Conservation (phyloP, 1,284 basidiomycete species). For the Entoloma clypeatum region DNA sequence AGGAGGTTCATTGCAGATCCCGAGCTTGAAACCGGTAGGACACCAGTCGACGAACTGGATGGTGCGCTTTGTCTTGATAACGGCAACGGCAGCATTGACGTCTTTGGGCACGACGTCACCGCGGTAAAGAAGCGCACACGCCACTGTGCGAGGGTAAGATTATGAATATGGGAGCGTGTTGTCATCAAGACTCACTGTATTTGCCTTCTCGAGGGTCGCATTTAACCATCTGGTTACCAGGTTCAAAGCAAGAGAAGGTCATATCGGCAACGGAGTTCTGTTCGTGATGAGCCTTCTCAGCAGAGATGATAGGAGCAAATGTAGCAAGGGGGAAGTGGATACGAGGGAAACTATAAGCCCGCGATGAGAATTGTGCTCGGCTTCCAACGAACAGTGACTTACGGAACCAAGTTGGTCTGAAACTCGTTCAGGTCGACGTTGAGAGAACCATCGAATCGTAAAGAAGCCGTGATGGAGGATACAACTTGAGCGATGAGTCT, state of each 20-base stretch:
- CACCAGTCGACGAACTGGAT: constrained; percentile 99
- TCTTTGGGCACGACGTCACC: constrained; percentile 99
- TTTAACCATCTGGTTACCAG: constrained; percentile 98
- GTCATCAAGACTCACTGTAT: constrained; percentile 69
- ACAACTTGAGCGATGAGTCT: constrained; percentile 97
- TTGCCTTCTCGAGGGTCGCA: constrained; percentile 95
- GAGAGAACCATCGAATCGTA: constrained; percentile 96
- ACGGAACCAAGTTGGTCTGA: constrained; percentile 98
- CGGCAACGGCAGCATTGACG: constrained; percentile 88
- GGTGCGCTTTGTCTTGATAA: constrained; percentile 95
- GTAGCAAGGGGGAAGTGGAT: constrained; percentile 99
- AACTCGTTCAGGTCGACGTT: constrained; percentile 99
- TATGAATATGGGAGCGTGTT: constrained; percentile 2
- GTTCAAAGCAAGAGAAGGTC: constrained; percentile 98
- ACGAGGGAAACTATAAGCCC: constrained; percentile 80
- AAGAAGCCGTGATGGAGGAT: constrained; percentile 94
- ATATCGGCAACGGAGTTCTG: constrained; percentile 98
- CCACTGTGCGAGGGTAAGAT: constrained; percentile 47
- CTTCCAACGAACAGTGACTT: constrained; percentile 38
- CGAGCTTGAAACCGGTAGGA: constrained; percentile 95
- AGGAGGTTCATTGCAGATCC: constrained; percentile 97
- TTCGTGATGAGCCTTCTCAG: constrained; percentile 88
- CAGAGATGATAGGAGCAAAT: constrained; percentile 92
- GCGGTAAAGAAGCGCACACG: constrained; percentile 86
- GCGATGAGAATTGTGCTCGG: constrained; percentile 8